These are phyloP conservation scores for Emmonsiellopsis sp. DNA, from an alignment of 2,329 filamentous ascomycete species.

Conservation along the genomic window DNA sequence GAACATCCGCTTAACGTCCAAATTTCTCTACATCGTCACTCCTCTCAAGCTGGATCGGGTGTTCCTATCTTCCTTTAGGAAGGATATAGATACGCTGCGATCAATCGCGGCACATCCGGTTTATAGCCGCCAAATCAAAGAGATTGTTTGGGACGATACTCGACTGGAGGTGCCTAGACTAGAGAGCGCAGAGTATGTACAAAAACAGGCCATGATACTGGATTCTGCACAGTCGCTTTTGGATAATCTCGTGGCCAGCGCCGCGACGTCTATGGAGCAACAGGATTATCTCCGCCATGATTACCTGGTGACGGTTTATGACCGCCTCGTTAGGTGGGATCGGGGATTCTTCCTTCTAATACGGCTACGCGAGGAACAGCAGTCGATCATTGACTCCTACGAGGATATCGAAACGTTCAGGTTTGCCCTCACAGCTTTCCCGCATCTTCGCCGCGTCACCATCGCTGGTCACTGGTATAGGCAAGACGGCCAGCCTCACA, in stretches of 20 bases:
- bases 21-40: not conserved
- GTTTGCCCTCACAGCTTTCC: not conserved
- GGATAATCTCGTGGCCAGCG: not conserved
- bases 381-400: not conserved
- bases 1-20: not conserved
- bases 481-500: not conserved
- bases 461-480: not conserved
- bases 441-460: not conserved
- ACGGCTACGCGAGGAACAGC: not conserved
- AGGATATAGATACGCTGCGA: not conserved
- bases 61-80: not conserved
- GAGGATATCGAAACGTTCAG: not conserved
- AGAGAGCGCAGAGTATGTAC: not conserved
- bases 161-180: not conserved
- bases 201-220: not conserved
- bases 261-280: not conserved
- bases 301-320: not conserved
- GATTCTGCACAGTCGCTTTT: not conserved
- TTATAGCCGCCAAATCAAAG: not conserved
- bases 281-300: not conserved
- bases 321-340: not conserved
- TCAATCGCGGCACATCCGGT: not conserved
- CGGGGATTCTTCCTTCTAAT: not conserved
- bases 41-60: not conserved
- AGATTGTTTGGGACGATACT: constrained; percentile 2